Conservation (phyloP, 2,329 filamentous ascomycete species). For the Fusarium sp. region DNA sequence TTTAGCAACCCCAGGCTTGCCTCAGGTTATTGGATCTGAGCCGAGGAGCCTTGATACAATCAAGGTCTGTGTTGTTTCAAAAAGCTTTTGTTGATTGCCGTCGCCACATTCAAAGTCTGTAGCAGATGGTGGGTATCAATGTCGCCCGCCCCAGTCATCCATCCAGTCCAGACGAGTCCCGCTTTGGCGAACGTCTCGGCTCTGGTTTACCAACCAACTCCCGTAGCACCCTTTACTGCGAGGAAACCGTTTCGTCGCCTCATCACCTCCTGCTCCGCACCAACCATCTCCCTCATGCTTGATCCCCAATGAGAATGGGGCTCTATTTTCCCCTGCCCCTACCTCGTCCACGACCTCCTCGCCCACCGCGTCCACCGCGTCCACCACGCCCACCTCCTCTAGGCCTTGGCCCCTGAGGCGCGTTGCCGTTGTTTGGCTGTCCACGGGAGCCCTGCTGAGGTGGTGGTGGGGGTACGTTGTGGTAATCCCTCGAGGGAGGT, state of each 20-base stretch:
- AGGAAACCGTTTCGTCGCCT: conserved; percentile 22
- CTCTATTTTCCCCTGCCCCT: conserved; percentile 46
- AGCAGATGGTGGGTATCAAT: conserved; percentile 40
- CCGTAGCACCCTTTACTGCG: conserved; percentile 19
- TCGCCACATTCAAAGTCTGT: conserved; percentile 10
- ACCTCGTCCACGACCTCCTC: conserved; percentile 47
- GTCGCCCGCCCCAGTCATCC: conserved; percentile 29
- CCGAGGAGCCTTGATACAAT: not conserved
- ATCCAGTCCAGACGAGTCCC: conserved; percentile 27
- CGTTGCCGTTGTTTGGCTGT: conserved; percentile 27
- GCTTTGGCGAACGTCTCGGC: conserved; percentile 21
- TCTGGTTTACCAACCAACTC: conserved; percentile 37
- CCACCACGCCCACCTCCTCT: conserved; percentile 42
- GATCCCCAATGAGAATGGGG: not conserved
- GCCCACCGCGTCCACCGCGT: conserved; percentile 44
- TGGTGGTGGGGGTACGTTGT: conserved; percentile 46
- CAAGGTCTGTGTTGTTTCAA: conserved; percentile 29
- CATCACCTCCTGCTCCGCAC: conserved; percentile 18
- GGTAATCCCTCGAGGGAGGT: conserved; percentile 47
- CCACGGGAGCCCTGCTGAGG: conserved; percentile 31
- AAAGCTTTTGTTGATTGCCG: conserved; percentile 14
- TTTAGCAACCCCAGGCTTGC: conserved; percentile 2
- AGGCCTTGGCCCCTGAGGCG: conserved; percentile 32
- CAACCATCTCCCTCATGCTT: conserved; percentile 11
- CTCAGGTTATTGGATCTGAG: conserved; percentile 11